Conservation (phyloP, 257 asterid species). For the Verbena officinalis region DNA sequence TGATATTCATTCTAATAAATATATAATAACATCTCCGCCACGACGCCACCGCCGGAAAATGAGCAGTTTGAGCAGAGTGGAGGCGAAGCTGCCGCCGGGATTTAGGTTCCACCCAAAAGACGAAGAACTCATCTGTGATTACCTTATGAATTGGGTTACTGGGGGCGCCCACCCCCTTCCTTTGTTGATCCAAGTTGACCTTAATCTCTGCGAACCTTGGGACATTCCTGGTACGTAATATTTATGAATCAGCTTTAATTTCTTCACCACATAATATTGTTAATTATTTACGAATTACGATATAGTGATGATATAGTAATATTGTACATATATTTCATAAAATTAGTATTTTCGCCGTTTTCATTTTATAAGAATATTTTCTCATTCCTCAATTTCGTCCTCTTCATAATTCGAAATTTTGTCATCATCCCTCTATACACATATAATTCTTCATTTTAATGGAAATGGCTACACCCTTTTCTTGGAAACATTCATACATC, state of each 20-base stretch:
- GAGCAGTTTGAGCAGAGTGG: slow-evolving; percentile 77
- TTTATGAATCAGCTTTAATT: no score
- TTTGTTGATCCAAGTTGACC: slow-evolving; percentile 72
- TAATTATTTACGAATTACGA: no score
- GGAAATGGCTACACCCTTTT: no score
- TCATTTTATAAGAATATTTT: no score
- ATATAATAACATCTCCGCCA: background rate
- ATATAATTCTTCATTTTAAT: no score
- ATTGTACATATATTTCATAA: no score
- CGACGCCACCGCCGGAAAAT: slow-evolving; percentile 33
- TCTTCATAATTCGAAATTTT: no score
- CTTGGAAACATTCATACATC: background rate
- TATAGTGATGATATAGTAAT: no score
- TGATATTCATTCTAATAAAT: background rate
- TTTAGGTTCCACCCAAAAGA: slow-evolving; percentile 88
- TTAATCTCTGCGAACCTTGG: slow-evolving; percentile 93
- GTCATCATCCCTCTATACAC: no score
- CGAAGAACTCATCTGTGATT: slow-evolving; percentile 83
- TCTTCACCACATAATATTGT: no score
- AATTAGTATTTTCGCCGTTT: no score
- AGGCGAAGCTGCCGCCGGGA: slow-evolving; percentile 88
- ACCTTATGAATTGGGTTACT: slow-evolving; percentile 61
- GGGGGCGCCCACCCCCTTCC: slow-evolving; percentile 48
- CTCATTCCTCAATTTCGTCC: no score
- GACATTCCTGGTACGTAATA: slow-evolving; percentile 71